Conservation (phyloP, 1,139 yeast genomes). For the Saccharomyces hybrid region DNA sequence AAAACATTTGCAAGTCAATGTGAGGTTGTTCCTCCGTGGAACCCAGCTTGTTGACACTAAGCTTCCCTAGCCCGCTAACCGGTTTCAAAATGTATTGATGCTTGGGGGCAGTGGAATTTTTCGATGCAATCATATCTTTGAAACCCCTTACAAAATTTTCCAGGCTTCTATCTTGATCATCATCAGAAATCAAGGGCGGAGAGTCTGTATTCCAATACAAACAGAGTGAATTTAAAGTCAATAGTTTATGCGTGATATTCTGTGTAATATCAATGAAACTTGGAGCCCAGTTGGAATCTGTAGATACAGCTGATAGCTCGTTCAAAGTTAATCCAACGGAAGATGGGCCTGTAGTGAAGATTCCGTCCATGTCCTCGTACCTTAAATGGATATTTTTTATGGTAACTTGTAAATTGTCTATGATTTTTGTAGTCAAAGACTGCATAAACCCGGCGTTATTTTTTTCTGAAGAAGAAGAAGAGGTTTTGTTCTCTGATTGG, state of each 20-base stretch:
- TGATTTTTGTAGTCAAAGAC: slow-evolving; percentile 76
- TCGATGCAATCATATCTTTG: slow-evolving; percentile 32
- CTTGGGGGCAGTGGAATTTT: slow-evolving; percentile 30
- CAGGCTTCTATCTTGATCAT: slow-evolving; percentile 33
- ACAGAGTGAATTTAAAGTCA: slow-evolving; percentile 68
- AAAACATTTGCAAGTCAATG: slow-evolving; percentile 64
- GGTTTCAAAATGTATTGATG: slow-evolving; percentile 75
- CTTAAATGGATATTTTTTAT: slow-evolving; percentile 86
- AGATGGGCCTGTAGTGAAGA: slow-evolving; percentile 64
- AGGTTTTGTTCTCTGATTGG: slow-evolving; percentile 21
- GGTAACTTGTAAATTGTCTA: slow-evolving; percentile 90
- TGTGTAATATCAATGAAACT: slow-evolving; percentile 73
- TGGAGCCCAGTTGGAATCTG: slow-evolving; percentile 80
- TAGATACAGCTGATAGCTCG: slow-evolving; percentile 87
- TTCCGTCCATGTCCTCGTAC: slow-evolving; percentile 65
- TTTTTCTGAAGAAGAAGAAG: slow-evolving; percentile 41
- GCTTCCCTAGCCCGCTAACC: slow-evolving; percentile 79
- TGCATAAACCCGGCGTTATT: slow-evolving; percentile 80
- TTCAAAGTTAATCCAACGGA: slow-evolving; percentile 75
- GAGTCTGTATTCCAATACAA: slow-evolving; percentile 81
- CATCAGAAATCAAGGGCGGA: slow-evolving; percentile 34
- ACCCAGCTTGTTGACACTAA: slow-evolving; percentile 73
- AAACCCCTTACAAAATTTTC: slow-evolving; percentile 31
- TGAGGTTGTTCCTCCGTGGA: slow-evolving; percentile 66
- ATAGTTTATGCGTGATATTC: slow-evolving; percentile 63